Evolutionary conservation across 2,329 filamentous ascomycete species (phyloP).

Genomic region (Talaromyces albobiverticillius): DNA sequence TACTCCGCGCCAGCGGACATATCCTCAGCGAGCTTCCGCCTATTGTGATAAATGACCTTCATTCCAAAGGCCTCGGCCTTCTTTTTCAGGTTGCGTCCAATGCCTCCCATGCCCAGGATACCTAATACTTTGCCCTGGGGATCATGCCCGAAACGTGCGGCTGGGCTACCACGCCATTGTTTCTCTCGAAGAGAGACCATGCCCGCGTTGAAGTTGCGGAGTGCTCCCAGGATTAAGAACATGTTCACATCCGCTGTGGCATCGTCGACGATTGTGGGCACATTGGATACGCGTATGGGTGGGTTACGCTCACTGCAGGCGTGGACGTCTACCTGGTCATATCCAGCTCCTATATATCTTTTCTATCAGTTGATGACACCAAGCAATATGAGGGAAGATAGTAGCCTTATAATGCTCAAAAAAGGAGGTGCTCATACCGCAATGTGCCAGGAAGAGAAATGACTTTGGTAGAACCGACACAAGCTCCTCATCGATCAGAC

Average conservation of each 20-base stretch:
- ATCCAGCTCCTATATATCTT: conserved; percentile 64
- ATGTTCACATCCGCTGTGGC: conserved; percentile 78
- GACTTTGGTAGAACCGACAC: conserved; percentile 48
- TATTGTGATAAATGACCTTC: conserved; percentile 72
- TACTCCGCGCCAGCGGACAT: conserved; percentile 39
- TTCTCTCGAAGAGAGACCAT: conserved; percentile 65
- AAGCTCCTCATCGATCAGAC: conserved; percentile 68
- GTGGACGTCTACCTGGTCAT: conserved; percentile 74
- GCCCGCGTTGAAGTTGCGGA: conserved; percentile 68
- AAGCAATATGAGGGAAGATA: no score
- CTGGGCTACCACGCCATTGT: conserved; percentile 61
- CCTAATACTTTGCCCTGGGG: conserved; percentile 75
- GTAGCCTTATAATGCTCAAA: no score
- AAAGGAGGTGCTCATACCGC: conserved; percentile 28
- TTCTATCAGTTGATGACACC: not conserved
- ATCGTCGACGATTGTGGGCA: conserved; percentile 76
- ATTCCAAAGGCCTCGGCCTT: conserved; percentile 76
- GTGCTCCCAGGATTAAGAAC: conserved; percentile 75
- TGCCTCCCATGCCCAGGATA: conserved; percentile 83
- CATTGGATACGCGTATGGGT: conserved; percentile 70
- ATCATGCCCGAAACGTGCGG: conserved; percentile 65
- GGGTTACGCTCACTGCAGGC: conserved; percentile 64
- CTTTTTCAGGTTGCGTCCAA: conserved; percentile 71
- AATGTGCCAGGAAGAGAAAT: conserved; percentile 37
- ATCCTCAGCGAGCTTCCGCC: conserved; percentile 57